Evolutionary conservation across 78 protist genomes (phyloP).

Genomic region (Chrysochromulina parva): DNA sequence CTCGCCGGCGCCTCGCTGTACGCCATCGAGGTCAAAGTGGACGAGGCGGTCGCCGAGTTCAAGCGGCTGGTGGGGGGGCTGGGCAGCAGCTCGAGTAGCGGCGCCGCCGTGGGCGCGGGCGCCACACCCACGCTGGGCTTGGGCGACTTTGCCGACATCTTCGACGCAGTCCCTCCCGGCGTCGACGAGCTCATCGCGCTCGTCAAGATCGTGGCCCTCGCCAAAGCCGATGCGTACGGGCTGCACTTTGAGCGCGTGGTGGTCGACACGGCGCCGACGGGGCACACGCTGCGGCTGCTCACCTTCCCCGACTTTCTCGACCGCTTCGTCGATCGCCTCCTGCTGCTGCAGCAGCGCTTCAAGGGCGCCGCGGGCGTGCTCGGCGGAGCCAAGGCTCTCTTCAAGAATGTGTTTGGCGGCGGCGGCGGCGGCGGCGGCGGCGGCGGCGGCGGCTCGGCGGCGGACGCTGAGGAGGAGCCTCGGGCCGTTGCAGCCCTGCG

Average conservation of each 20-base stretch:
- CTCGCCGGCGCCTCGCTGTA: neutral
- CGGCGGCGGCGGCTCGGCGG: neutral
- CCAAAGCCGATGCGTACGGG: neutral
- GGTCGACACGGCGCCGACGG: conserved; percentile 42
- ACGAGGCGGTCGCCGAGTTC: conserved; percentile 7
- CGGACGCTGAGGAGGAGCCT: neutral
- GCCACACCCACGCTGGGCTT: too few species aligned
- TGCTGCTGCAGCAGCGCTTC: neutral
- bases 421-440: neutral
- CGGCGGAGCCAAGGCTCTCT: neutral
- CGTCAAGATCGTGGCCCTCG: neutral
- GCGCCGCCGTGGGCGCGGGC: neutral
- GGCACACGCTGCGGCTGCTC: conserved; percentile 34
- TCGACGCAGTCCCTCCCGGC: conserved; percentile 18
- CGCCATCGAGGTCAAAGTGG: conserved; percentile 27
- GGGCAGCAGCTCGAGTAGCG: neutral
- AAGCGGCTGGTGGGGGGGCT: neutral
- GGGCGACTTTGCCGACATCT: conserved; percentile 31
- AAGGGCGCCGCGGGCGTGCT: neutral
- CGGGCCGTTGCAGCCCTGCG: neutral
- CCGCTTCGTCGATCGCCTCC: neutral
- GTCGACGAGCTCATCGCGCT: conserved; percentile 26
- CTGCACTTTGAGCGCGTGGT: neutral
- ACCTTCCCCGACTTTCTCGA: conserved; percentile 13
- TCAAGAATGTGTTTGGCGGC: neutral